Conservation (phyloP, 1,284 basidiomycete genomes). For the Pyrrhoderma noxium region DNA sequence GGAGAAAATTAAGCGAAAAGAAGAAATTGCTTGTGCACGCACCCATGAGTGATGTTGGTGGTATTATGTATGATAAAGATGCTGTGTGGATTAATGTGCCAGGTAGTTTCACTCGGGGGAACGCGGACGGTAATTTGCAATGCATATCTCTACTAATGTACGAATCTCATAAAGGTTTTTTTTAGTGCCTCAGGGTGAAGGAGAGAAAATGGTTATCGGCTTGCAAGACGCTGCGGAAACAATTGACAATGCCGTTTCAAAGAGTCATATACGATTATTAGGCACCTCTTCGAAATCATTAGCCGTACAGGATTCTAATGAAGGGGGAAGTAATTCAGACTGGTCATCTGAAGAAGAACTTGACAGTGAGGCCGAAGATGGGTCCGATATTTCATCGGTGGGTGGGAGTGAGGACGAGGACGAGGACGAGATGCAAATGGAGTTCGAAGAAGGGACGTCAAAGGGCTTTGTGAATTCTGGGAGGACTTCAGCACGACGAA, state of each 20-base stretch:
- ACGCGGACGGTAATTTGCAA: constrained; percentile 44
- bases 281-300: constrained; percentile 48
- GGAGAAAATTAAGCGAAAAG: constrained; percentile 91
- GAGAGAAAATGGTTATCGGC: constrained; percentile 96
- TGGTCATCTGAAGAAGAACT: not conserved
- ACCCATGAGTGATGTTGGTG: constrained; percentile 98
- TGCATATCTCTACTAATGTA: too few species aligned
- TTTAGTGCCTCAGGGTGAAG: constrained; percentile 58
- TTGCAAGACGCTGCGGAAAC: constrained; percentile 84
- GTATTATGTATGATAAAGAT: constrained; percentile 97
- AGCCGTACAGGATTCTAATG: not conserved
- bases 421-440: constrained; percentile 24
- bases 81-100: constrained; percentile 98
- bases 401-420: constrained; percentile 19
- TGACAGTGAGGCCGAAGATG: constrained; percentile 1
- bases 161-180: constrained; percentile 30
- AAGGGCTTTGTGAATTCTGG: constrained; percentile 28
- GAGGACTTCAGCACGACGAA: constrained; percentile 40
- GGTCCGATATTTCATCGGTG: constrained; percentile 26
- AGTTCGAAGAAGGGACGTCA: constrained; percentile 26
- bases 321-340: constrained; percentile 9
- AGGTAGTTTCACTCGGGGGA: constrained; percentile 81
- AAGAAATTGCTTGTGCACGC: constrained; percentile 90
- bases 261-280: constrained; percentile 82
- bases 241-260: constrained; percentile 77